These are phyloP conservation scores for Nosema granulosis DNA, from an alignment of 371 early-diverging fungal species.

Conservation along the genomic window DNA sequence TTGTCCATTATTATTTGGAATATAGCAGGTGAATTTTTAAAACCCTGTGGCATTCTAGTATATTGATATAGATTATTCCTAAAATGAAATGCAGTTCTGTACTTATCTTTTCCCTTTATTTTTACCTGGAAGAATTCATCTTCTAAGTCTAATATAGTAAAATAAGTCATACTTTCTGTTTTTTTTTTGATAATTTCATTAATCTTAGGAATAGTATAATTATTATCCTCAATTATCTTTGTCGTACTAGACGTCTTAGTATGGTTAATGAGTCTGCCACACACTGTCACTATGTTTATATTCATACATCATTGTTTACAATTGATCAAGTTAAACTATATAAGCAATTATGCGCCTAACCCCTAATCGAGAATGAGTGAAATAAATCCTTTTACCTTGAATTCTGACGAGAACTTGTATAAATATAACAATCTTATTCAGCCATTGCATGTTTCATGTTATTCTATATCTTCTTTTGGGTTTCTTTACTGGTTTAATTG, in stretches of 20 bases:
- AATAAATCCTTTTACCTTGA: no score
- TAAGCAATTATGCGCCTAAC: no score
- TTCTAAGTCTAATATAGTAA: slow-evolving; percentile 57
- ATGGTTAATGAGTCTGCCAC: no score
- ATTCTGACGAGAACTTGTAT: no score
- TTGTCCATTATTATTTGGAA: slow-evolving; percentile 44
- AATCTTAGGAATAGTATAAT: slow-evolving; percentile 40
- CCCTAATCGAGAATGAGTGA: no score
- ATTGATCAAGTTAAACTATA: no score
- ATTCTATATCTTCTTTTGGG: slow-evolving; percentile 35
- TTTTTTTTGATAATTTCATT: slow-evolving; percentile 25
- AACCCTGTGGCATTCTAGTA: slow-evolving; percentile 44
- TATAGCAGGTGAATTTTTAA: slow-evolving; percentile 45
- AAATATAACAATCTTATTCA: slow-evolving; percentile 48
- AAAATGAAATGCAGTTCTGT: slow-evolving; percentile 53
- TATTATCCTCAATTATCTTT: background rate
- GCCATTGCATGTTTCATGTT: slow-evolving; percentile 21
- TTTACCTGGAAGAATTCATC: slow-evolving; percentile 47
- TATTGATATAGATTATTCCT: slow-evolving; percentile 43
- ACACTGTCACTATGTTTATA: no score
- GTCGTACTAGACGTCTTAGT: no score
- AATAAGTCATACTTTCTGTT: slow-evolving; percentile 34
- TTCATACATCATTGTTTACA: no score
- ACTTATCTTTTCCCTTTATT: slow-evolving; percentile 12
- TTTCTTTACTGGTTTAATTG: slow-evolving; percentile 32